These are phyloP conservation scores for Russula lepida DNA, from an alignment of 768 basidiomycete species.

Conservation along the genomic window DNA sequence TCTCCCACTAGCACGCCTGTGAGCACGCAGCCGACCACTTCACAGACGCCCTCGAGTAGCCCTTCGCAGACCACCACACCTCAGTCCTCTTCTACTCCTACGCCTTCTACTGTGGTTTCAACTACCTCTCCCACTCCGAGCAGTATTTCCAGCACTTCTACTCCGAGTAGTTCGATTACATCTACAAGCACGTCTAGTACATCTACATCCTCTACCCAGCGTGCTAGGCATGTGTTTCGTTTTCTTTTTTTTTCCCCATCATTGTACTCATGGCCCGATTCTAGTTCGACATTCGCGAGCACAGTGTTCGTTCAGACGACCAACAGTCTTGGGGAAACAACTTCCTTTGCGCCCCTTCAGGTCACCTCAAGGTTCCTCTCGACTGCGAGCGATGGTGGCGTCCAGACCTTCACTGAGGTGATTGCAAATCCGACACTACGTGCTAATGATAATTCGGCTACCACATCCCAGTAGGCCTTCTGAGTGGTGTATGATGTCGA, in stretches of 20 bases:
- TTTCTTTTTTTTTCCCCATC: constrained; percentile 14
- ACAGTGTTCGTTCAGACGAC: constrained; percentile 53
- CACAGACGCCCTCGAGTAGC: not conserved
- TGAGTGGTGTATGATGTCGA: not conserved
- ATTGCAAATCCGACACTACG: constrained; percentile 66
- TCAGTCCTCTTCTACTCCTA: not conserved
- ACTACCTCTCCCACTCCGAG: not conserved
- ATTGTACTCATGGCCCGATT: constrained; percentile 1
- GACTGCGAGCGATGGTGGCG: constrained; percentile 44
- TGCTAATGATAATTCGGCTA: constrained; percentile 35
- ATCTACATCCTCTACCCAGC: not conserved
- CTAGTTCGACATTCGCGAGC: constrained; percentile 45
- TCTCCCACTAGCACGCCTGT: not conserved
- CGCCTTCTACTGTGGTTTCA: not conserved
- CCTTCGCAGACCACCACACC: not conserved
- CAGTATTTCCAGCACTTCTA: not conserved
- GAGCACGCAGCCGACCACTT: not conserved
- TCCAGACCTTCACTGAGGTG: constrained; percentile 53
- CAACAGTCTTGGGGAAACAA: constrained; percentile 42
- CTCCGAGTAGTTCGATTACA: not conserved
- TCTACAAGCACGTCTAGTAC: not conserved
- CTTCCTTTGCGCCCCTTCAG: constrained; percentile 44
- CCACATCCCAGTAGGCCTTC: constrained; percentile 39
- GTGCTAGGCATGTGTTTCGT: constrained; percentile 24
- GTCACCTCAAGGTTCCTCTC: constrained; percentile 51